Evolutionary conservation across 192 early-diverging fungal genomes (phyloP).

Genomic region (Coemansia sp.): DNA sequence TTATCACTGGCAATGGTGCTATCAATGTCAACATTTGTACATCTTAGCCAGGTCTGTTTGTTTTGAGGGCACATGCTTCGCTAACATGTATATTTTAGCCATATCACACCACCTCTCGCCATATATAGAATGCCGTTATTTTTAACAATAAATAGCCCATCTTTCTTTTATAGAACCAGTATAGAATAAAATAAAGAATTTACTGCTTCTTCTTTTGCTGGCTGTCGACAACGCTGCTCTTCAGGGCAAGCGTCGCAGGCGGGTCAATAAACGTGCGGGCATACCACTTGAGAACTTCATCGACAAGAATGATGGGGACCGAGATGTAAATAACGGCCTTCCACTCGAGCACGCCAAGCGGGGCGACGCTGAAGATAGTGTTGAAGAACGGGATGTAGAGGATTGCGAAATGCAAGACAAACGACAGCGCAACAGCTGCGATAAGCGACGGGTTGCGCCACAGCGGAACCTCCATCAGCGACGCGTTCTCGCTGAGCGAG

Average conservation of each 20-base stretch:
- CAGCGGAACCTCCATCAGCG: conserved; percentile 85
- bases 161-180: not conserved
- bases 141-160: not conserved
- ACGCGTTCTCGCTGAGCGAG: conserved; percentile 93
- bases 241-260: conserved; percentile 5
- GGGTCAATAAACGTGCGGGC: conserved; percentile 57
- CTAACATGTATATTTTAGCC: too few relatives aligned
- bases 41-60: too few relatives aligned
- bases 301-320: conserved; percentile 85
- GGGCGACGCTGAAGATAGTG: conserved; percentile 86
- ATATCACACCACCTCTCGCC: not conserved
- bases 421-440: conserved; percentile 79
- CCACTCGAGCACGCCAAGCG: conserved; percentile 89
- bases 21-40: too few relatives aligned
- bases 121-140: not conserved
- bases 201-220: conserved; percentile 24
- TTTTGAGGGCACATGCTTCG: too few relatives aligned
- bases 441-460: conserved; percentile 91
- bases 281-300: conserved; percentile 87
- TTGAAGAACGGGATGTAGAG: conserved; percentile 97
- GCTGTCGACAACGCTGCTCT: not conserved
- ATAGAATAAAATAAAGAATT: not conserved
- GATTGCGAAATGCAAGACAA: conserved; percentile 94
- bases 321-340: conserved; percentile 86
- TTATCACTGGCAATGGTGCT: not conserved